Percentiles rank a stretch among this genome's conserved stretches.
phyloP scores from a whole-genome alignment of 805 yeast species.

The Spathaspora sp. region DNA sequence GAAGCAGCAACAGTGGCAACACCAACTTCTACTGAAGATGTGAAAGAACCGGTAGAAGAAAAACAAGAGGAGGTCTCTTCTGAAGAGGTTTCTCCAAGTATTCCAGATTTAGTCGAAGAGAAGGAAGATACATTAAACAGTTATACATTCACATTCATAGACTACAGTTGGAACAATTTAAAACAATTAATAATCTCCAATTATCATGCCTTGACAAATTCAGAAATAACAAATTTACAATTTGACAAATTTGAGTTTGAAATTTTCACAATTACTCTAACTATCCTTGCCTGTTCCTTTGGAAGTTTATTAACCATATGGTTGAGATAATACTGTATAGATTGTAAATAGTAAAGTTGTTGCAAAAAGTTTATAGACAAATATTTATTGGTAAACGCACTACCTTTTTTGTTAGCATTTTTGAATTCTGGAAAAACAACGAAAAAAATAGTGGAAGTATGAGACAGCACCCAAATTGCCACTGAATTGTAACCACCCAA shows the following conservation, averaged over 20 bases:
- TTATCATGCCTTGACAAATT: conserved; percentile 13
- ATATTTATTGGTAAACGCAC: neutral
- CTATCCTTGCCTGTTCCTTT: conserved; percentile 14
- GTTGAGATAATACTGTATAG: conserved; percentile 8
- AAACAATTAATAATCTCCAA: conserved; percentile 10
- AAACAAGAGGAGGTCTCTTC: neutral
- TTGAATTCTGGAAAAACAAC: neutral
- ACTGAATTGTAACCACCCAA: neutral
- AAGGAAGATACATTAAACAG: neutral
- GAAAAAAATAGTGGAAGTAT: neutral
- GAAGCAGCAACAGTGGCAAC: no score
- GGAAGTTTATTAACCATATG: conserved; percentile 18
- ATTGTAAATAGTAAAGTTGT: neutral
- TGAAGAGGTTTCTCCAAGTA: neutral
- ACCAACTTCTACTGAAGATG: neutral
- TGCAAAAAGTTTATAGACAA: neutral
- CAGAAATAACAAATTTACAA: conserved; percentile 11
- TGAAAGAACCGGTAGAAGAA: neutral
- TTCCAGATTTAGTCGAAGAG: neutral
- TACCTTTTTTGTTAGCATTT: neutral
- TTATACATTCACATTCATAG: neutral
- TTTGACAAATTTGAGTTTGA: conserved; percentile 22
- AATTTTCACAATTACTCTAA: conserved; percentile 10
- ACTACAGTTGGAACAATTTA: conserved; percentile 15
- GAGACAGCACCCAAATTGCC: neutral